A percentile compares a stretch with the other conserved stretches of the same genome.
Conservation (phyloP, 208 protist genomes). For the Angomonas desouzai region DNA sequence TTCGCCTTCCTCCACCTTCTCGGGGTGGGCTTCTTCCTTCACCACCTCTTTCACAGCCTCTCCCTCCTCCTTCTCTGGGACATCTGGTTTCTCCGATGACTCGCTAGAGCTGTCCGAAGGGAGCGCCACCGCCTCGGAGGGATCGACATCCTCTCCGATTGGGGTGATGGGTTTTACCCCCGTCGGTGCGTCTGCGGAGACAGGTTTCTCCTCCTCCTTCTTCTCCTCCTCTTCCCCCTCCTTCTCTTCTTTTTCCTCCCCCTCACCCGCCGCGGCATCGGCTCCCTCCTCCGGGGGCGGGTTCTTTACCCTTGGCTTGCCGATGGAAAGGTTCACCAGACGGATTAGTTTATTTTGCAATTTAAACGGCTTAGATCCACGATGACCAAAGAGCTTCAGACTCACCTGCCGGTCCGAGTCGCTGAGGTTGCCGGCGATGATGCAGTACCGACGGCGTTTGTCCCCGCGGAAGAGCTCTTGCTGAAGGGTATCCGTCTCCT, state of each 20-base stretch:
- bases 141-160: too few species aligned
- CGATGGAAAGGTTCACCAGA: conserved; percentile 78
- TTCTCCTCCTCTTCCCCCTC: not conserved
- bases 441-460: conserved; percentile 78
- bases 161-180: too few species aligned
- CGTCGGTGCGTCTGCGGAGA: not conserved
- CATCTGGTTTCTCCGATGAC: too few species aligned
- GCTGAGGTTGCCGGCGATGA: conserved; percentile 77
- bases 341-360: conserved; percentile 83
- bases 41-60: not conserved
- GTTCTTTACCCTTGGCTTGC: conserved; percentile 34
- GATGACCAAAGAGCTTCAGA: conserved; percentile 78
- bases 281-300: conserved; percentile 12
- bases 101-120: too few species aligned
- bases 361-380: conserved; percentile 77
- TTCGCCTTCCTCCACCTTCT: conserved; percentile 16
- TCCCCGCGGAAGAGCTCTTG: conserved; percentile 80
- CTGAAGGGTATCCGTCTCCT: conserved; percentile 60
- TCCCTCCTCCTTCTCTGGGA: too few species aligned
- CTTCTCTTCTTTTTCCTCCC: not conserved
- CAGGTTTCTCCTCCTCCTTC: not conserved
- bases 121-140: too few species aligned
- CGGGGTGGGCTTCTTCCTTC: conserved; percentile 9
- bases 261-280: not conserved
- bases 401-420: conserved; percentile 46